A percentile compares a stretch with the other conserved stretches of the same genome.
Conservation (phyloP, 345 rosid species). For the Acer yangbiense region DNA sequence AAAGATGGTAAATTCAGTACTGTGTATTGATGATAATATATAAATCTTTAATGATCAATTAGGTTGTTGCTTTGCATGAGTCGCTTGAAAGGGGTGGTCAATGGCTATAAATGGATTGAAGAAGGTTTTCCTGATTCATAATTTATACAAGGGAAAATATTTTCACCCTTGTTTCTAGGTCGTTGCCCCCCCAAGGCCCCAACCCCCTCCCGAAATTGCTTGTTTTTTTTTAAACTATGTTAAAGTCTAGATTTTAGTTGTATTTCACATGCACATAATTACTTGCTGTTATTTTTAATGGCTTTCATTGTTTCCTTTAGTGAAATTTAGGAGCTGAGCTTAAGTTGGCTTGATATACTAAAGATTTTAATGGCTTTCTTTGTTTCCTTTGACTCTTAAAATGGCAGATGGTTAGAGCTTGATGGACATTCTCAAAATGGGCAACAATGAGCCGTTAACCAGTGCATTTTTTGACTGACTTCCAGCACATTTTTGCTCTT, state of each 20-base stretch:
- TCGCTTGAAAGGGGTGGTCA: neutral
- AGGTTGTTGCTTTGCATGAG: neutral
- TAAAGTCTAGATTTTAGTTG: neutral
- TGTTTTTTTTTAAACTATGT: neutral
- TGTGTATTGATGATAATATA: neutral
- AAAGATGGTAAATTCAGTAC: conserved; percentile 44
- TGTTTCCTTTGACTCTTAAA: neutral
- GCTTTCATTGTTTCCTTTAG: neutral
- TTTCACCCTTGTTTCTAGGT: neutral
- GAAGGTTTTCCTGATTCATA: neutral
- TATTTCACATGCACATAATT: neutral
- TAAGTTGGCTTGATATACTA: neutral
- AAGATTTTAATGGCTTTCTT: neutral
- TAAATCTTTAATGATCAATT: neutral
- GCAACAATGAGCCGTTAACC: conserved; percentile 4
- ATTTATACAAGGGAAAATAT: neutral
- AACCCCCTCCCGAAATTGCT: neutral
- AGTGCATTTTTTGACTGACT: conserved; percentile 15
- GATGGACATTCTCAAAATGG: conserved; percentile 25
- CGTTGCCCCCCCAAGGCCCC: too few relatives aligned
- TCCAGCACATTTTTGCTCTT: neutral
- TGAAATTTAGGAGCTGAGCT: neutral
- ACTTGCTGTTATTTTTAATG: neutral
- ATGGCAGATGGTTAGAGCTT: conserved; percentile 45
- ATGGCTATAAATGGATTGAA: neutral